Percentiles rank a stretch among this genome's conserved stretches.
Conservation (phyloP, 2,329 filamentous ascomycete genomes). For the Phyllosticta paracitricarpa region DNA sequence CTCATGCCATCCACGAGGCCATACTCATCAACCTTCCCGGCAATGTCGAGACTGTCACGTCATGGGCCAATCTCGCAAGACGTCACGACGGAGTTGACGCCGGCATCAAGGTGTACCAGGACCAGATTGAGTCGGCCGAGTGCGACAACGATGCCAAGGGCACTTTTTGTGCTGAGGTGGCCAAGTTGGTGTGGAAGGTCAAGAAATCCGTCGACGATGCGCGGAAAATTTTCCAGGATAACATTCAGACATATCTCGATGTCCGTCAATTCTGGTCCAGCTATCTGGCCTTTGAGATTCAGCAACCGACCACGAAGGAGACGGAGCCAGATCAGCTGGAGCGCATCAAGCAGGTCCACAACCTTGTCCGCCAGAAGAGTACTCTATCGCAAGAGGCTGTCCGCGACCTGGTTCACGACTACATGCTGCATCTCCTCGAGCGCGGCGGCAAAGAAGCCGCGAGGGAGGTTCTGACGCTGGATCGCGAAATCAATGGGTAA, state of each 20-base stretch:
- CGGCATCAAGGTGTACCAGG: conserved; percentile 73
- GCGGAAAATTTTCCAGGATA: conserved; percentile 71
- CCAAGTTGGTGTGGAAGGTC: conserved; percentile 74
- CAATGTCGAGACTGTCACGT: conserved; percentile 78
- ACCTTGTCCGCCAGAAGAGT: conserved; percentile 64
- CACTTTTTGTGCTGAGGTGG: conserved; percentile 80
- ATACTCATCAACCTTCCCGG: conserved; percentile 69
- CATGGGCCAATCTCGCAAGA: conserved; percentile 76
- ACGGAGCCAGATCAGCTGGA: conserved; percentile 56
- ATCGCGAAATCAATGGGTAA: conserved; percentile 74
- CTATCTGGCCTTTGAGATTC: conserved; percentile 81
- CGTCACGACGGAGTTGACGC: conserved; percentile 75
- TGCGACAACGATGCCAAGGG: conserved; percentile 75
- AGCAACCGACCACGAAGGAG: conserved; percentile 61
- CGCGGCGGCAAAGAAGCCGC: conserved; percentile 73
- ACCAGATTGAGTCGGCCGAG: conserved; percentile 63
- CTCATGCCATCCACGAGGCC: conserved; percentile 73
- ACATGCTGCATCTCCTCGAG: conserved; percentile 76
- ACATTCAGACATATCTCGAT: conserved; percentile 73
- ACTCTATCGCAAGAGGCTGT: conserved; percentile 57
- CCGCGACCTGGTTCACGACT: conserved; percentile 65
- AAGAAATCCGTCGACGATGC: conserved; percentile 74
- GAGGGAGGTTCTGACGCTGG: conserved; percentile 73
- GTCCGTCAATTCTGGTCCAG: conserved; percentile 83
- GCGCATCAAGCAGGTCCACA: conserved; percentile 71